Evolutionary conservation across 129 eudicot genomes (phyloP), one percentile per base, ranked within the genome.

Genomic region (Gnaphalium uliginosum): DNA sequence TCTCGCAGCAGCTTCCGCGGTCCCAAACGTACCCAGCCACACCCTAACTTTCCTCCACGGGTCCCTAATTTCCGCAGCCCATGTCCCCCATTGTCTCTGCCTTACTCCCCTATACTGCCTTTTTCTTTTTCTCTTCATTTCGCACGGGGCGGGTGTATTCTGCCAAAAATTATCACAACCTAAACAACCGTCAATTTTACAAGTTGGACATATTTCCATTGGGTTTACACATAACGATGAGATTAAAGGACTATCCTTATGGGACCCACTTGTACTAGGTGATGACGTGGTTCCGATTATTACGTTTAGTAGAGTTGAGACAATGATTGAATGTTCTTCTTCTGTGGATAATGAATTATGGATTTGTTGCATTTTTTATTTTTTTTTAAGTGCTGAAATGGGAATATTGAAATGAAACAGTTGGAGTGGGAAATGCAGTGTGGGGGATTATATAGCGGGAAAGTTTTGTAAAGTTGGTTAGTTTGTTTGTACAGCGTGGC

Each of bases 11-110:
- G 74, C 70, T 66, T 86, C 87, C 39, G 84, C 90, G 7, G 85
- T 80, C 56, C 78, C 64, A 19, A 86, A 86, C 0, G 90, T 86
- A 0, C 90, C 90, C 19, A 86, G 66, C 90, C 90, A 86, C 37
- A 80, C 80, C 27, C 87, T 73, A 30, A 66, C 81, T 13, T 76
- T 79, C 27, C 27, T 53, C 65, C 66, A 66, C 2, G 90, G 90
- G 58, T 86, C 84, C 54, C 87, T 59, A 4, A 86, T 86, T 54
- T 86, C 90, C 21, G 90, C 90, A 27, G 83, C 87, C 87, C 85
- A 79, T 29, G 83, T 79, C 22, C 83, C 83, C 74, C 83, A 79
- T 66, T 66, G 74, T 26, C 83, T 6, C 74, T 79, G 83, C 53
- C 83, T 9, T 5, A 79, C 83, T 4, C 83, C 83, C 27, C 83